Base-by-base conservation (phyloP, 352 stramenopile species). In the Phytophthora rubi region DNA sequence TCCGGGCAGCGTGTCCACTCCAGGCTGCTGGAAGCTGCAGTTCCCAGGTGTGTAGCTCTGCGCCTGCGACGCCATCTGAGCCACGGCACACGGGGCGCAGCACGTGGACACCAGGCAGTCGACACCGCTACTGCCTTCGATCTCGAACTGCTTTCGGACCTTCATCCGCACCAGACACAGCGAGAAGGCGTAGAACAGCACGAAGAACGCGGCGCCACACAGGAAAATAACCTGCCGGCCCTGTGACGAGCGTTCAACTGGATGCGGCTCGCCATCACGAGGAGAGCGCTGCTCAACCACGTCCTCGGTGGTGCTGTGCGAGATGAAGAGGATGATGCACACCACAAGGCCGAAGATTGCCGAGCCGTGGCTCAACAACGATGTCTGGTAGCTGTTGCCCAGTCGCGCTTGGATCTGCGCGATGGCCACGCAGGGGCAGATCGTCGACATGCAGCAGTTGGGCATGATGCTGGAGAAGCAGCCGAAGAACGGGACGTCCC, bases 51-150 rank as follows among this genome's bases (percentile, higher is more conserved):
- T 82, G 65, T 89, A 91, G 35, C 79, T 88, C 55, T 82, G 81
- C 10, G 77, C 70, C 51, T 86, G 78, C 6, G 81, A 82, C 16
- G 80, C 80, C 68, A 91, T 85, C 59, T 91, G 83, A 26, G 83
- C 81, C 18, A 91, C 59, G 23, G 73, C 73, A 56, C 83, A 91
- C 53, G 77, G 78, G 15, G 66, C 45, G 6, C 77, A 84, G n/a
- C 53, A 81, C 21, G 62, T 56, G 7, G 73, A 37, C 23, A 65
- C 37, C 26, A 73, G 21, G 16, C 55, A 69, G 58, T 80, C 73
- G 39, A 59, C 3, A 12, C 28, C 53, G 15, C n/a, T 54, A 28
- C 35, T 63, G 2, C 83, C 83, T 3, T 72, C 55, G 62, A 91
- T 83, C 55, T 82, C 66, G 63, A 79, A 84, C 21, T 80, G 59